Evolutionary conservation across 1,284 basidiomycete genomes (phyloP), one percentile per base, ranked within the genome.

Genomic region (Cryptococcus sp.): DNA sequence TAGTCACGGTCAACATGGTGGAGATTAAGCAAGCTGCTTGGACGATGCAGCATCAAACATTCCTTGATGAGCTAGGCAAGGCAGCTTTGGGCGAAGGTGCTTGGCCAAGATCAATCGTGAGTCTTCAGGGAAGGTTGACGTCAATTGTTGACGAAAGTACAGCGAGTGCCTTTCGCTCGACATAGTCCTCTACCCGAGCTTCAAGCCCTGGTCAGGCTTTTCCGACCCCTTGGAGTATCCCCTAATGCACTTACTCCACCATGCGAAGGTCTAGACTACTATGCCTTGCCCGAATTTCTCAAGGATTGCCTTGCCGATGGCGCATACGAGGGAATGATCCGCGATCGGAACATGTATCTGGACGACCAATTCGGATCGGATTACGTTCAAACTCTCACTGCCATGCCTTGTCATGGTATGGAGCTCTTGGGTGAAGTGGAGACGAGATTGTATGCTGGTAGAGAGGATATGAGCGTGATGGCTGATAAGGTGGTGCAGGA

Each of bases 101-200:
- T 16, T 78, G 74, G 73, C 75, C 77, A 13, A 62, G 29, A 15
- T 65, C 57, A n/a, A 69, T 78, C 22, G 77, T 78, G 38, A 56
- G 75, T 65, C 13, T 2, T 1, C 15, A n/a, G 8, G 7, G 22
- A 10, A 44, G 13, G 13, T 22, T n/a, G 41, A 44, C 8, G 22
- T 22, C n/a, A 8, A 10, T 44, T 44, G n/a, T 22, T 34, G 29
- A 34, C 29, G 29, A 34, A n/a, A 20, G 11, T 46, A 23, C 66
- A 93, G 91, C 82, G 90, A 3, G 86, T 91, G 0, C 90, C 93
- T 0, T 80, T 95, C 1, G 85, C 86, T 4, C 85, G 93, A 0
- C 93, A 96, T 69, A 93, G 91, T 0, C 82, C 89, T 0, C 82
- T 94, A 0, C 89, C 89, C 0, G 93, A 97, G 70, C 82, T 97